phyloP scores from a whole-genome alignment of 1,284 basidiomycete genomes.

The Austroboletus olivaceoglutinosus region DNA sequence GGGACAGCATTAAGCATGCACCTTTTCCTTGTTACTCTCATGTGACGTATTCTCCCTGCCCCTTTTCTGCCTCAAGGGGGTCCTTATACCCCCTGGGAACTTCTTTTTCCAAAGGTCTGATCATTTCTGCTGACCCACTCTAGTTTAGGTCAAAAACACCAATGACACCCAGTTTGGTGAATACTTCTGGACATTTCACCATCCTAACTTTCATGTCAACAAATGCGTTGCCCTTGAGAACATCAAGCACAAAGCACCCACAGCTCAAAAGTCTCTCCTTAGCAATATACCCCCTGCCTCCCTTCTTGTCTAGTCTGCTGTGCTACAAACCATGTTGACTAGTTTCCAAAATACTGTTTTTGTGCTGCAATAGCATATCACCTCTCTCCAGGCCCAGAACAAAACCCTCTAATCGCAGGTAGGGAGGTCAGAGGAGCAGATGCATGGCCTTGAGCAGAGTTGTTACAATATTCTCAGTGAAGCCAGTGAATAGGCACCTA shows the following conservation, averaged over 20 bases:
- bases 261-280: slow-evolving; percentile 69
- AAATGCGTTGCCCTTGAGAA: slow-evolving; percentile 84
- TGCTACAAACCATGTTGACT: slow-evolving; percentile 26
- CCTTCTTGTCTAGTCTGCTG: slow-evolving; percentile 28
- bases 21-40: slow-evolving; percentile 10
- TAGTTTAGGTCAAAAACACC: slow-evolving; percentile 66
- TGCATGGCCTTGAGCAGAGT: slow-evolving; percentile 66
- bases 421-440: slow-evolving; percentile 54
- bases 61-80: no score
- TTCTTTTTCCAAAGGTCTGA: slow-evolving; percentile 9
- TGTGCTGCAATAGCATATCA: slow-evolving; percentile 26
- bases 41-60: slow-evolving; percentile 3
- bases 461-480: slow-evolving; percentile 79
- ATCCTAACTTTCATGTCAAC: slow-evolving; percentile 91
- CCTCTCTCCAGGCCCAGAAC: slow-evolving; percentile 28
- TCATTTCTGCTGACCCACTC: slow-evolving; percentile 6
- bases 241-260: slow-evolving; percentile 91
- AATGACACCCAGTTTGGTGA: slow-evolving; percentile 79
- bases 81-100: no score
- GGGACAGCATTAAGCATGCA: slow-evolving; percentile 13
- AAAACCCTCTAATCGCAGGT: slow-evolving; percentile 48
- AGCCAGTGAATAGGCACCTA: no score
- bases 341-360: slow-evolving; percentile 27
- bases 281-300: no score
- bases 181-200: slow-evolving; percentile 94